A percentile compares a stretch with the other conserved stretches of the same genome.
Conservation (phyloP, 176 grass and related monocot genomes). For the Zoysia japonica region DNA sequence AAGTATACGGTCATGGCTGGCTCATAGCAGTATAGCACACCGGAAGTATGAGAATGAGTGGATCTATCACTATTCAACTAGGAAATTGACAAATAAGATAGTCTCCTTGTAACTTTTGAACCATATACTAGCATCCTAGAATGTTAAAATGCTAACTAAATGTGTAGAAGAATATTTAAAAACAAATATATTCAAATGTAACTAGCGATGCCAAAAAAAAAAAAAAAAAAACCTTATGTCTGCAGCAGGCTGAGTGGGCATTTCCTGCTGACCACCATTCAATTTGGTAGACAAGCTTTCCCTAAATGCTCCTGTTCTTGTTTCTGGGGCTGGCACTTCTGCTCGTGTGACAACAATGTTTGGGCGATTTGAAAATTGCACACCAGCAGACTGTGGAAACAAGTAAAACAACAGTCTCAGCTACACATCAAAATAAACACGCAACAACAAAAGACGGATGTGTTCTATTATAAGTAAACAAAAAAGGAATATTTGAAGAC, state of each 20-base stretch:
- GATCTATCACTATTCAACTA: neutral
- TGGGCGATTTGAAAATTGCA: slow-evolving; percentile 67
- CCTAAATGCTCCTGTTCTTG: slow-evolving; percentile 30
- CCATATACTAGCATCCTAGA: neutral
- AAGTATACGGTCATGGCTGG: neutral
- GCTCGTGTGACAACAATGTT: slow-evolving; percentile 53
- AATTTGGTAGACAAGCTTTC: slow-evolving; percentile 45
- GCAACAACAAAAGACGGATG: slow-evolving; percentile 9
- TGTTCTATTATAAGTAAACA: slow-evolving; percentile 11
- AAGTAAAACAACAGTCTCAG: slow-evolving; percentile 41
- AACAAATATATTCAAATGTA: neutral
- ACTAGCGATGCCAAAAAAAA: too few relatives aligned
- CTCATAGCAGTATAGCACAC: slow-evolving; percentile 4
- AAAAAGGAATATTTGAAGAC: slow-evolving; percentile 21
- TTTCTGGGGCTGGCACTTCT: slow-evolving; percentile 49
- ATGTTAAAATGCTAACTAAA: too few relatives aligned
- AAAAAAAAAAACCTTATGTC: slow-evolving; percentile 63
- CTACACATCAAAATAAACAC: slow-evolving; percentile 23
- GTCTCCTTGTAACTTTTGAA: neutral
- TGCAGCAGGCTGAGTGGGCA: slow-evolving; percentile 41
- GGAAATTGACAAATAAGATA: neutral
- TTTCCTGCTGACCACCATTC: slow-evolving; percentile 55
- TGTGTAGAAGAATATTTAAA: neutral
- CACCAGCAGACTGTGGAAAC: slow-evolving; percentile 61
- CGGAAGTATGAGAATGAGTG: neutral